Base-by-base conservation (phyloP, 805 yeast species). In the Debaryomyces maramus region DNA sequence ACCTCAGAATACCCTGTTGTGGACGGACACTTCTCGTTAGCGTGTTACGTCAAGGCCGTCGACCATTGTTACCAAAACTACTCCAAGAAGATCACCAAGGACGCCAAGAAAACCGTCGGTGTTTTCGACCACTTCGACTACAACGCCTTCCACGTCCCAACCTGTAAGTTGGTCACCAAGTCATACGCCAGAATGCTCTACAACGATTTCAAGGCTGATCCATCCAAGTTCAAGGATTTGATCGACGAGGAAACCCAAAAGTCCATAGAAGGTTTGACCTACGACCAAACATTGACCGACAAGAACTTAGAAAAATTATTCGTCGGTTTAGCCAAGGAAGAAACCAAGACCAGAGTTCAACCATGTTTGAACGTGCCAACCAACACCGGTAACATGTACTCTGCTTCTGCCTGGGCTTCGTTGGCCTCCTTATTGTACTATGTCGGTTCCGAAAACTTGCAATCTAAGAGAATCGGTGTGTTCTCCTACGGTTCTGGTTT, bases 401-500 rank as follows among this genome's bases (percentile, higher is more conserved):
- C 98, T 32, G 98, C 90, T 48, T 87, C 97, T 24, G 81, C 88
- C 34, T 93, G 86, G 78, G 83, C 95, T 24, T 79, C 96, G 6
- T 76, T 93, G 44, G 77, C 91, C 22, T 91, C 98, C 10, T 71
- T 88, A 50, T 73, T 93, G 54, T 80, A 76, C 60, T 85, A 74
- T 60, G 85, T 84, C 47, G 90, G 88, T 32, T 75, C 78, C 40
- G 93, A 83, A 33, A 69, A 77, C 39, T 76, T 91, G 53, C 88
- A 83, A 65, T 78, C 78, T 55, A 88, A 89, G 75, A 81, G 97
- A 66, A 75, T 93, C 58, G 95, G 96, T 54, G 63, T 90, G 55
- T 93, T 90, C 75, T 93, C 99, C 15, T 93, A 93, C 67, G 99
- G 99, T 52, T 91, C 98, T 11, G 99, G 99, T 59, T 79, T 93